These are phyloP conservation scores for Sphenostylis stenocarpa DNA, from an alignment of 306 rosid species.

Conservation along the genomic window DNA sequence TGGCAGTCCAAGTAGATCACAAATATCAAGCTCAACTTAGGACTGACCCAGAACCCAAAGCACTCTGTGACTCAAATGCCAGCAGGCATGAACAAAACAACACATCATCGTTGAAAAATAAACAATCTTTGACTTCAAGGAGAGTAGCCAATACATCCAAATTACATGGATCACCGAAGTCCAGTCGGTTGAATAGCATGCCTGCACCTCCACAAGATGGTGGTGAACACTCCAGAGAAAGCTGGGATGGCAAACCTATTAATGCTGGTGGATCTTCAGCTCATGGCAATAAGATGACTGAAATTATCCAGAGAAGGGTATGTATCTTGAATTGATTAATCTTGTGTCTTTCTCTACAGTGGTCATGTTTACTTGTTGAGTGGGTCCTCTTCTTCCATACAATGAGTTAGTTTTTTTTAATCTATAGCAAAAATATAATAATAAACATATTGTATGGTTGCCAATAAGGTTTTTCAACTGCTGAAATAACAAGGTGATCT, in stretches of 20 bases:
- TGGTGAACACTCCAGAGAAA: conserved; percentile 66
- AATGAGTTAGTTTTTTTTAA: conserved; percentile 24
- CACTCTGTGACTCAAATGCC: conserved; percentile 51
- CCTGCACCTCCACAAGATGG: conserved; percentile 61
- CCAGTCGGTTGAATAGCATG: conserved; percentile 67
- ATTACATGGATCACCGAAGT: conserved; percentile 69
- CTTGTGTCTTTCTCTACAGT: not conserved
- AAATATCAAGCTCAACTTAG: conserved; percentile 55
- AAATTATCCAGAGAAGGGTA: conserved; percentile 91
- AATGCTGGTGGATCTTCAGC: conserved; percentile 60
- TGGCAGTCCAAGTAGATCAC: conserved; percentile 62
- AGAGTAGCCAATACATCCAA: conserved; percentile 64
- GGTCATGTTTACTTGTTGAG: not conserved
- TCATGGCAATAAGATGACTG: conserved; percentile 71
- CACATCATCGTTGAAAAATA: conserved; percentile 61
- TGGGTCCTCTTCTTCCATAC: conserved; percentile 4
- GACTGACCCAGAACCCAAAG: conserved; percentile 61
- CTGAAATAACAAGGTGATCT: not conserved
- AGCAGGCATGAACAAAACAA: conserved; percentile 66
- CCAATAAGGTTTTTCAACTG: not conserved
- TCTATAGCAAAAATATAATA: not conserved
- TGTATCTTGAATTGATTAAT: conserved; percentile 27
- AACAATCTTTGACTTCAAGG: conserved; percentile 67
- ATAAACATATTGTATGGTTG: not conserved
- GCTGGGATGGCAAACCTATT: conserved; percentile 66